Percentiles rank a stretch among this genome's conserved stretches.
phyloP scores from a whole-genome alignment of 2,329 filamentous ascomycete genomes.

The Balansia obtecta region DNA sequence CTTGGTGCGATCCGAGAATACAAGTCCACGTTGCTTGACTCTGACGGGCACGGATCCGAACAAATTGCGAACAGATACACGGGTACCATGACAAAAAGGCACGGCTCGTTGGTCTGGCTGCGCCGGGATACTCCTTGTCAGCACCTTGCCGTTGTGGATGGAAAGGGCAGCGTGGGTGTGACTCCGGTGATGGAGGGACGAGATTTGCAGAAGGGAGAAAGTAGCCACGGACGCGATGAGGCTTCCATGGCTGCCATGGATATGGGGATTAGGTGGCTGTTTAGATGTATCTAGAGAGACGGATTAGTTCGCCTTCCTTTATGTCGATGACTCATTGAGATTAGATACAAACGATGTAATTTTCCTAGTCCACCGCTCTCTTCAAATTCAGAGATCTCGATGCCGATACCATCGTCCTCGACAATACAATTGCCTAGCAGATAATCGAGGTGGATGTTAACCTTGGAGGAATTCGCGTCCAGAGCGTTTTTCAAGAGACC shows the following conservation, averaged over 20 bases:
- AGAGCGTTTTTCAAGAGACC: conserved; percentile 74
- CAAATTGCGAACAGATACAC: conserved; percentile 62
- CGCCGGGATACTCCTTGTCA: conserved; percentile 53
- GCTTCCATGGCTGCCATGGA: conserved; percentile 57
- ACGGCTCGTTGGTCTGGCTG: conserved; percentile 43
- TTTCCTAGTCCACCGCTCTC: conserved; percentile 58
- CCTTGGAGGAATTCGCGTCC: conserved; percentile 59
- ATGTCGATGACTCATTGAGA: neutral
- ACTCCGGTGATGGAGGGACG: conserved; percentile 53
- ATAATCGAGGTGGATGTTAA: conserved; percentile 65
- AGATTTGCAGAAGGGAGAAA: conserved; percentile 64
- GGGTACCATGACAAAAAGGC: conserved; percentile 55
- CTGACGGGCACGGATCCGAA: conserved; percentile 88
- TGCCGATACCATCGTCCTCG: conserved; percentile 77
- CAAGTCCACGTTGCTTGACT: conserved; percentile 60
- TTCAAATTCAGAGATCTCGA: conserved; percentile 60
- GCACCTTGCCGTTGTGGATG: conserved; percentile 55
- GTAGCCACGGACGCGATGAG: conserved; percentile 69
- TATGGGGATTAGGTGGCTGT: conserved; percentile 29
- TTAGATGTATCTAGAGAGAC: conserved; percentile 62
- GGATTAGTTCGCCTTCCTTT: neutral
- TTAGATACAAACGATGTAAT: conserved; percentile 49
- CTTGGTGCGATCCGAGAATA: conserved; percentile 35
- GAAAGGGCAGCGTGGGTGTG: conserved; percentile 51
- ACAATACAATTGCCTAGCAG: conserved; percentile 62